Conservation (phyloP, 2,329 filamentous ascomycete genomes). For the Fonsecaea erecta region DNA sequence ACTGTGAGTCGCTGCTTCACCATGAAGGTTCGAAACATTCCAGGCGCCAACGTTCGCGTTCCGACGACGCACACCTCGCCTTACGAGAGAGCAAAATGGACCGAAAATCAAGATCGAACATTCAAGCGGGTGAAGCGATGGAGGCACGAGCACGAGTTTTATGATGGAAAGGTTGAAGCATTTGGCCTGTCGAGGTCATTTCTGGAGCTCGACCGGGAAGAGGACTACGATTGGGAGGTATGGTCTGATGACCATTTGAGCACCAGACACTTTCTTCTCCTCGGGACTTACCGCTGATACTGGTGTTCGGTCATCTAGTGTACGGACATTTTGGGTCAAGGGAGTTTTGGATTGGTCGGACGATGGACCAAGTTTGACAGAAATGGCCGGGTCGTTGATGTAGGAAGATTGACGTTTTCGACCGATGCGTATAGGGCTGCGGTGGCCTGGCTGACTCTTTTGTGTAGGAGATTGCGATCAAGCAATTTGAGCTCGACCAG, state of each 20-base stretch:
- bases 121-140: slow-evolving; percentile 7
- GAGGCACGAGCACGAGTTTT: slow-evolving; percentile 18
- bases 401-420: too few relatives aligned
- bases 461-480: slow-evolving; percentile 26
- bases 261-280: neutral
- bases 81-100: slow-evolving; percentile 16
- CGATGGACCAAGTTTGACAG: slow-evolving; percentile 26
- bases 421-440: too few relatives aligned
- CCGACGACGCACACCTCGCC: slow-evolving; percentile 1
- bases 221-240: slow-evolving; percentile 25
- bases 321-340: slow-evolving; percentile 23
- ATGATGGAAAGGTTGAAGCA: slow-evolving; percentile 1
- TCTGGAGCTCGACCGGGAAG: neutral
- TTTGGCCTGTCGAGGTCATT: slow-evolving; percentile 23
- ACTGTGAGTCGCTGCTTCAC: neutral
- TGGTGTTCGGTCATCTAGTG: slow-evolving; percentile 15
- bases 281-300: neutral
- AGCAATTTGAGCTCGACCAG: slow-evolving; percentile 22
- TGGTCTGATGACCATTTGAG: neutral
- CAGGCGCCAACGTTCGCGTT: neutral
- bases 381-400: slow-evolving; percentile 19
- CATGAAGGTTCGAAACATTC: neutral
- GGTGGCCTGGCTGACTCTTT: neutral
- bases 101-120: slow-evolving; percentile 2
- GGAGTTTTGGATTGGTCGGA: slow-evolving; percentile 30